These are phyloP conservation scores for Pichia sp. DNA, from an alignment of 1,139 yeast species.

Conservation along the genomic window DNA sequence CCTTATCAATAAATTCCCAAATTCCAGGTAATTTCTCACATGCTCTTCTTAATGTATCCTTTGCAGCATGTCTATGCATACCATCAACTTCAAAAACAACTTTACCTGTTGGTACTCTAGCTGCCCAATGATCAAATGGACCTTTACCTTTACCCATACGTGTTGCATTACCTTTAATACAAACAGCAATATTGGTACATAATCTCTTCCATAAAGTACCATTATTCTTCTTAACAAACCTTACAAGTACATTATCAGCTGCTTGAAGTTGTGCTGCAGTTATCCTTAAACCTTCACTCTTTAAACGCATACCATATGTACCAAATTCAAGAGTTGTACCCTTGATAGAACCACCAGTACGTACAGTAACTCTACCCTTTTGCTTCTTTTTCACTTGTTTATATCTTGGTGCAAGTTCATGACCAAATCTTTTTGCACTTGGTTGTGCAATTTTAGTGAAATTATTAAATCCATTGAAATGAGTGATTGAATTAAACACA, in stretches of 20 bases:
- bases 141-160: constrained; percentile 99
- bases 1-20: constrained; percentile 73
- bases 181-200: constrained; percentile 81
- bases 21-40: constrained; percentile 89
- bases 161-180: constrained; percentile 95
- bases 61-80: constrained; percentile 86
- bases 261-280: constrained; percentile 88
- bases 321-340: constrained; percentile 84
- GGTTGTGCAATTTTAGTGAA: constrained; percentile 2
- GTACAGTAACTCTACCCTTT: constrained; percentile 91
- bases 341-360: constrained; percentile 89
- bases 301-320: constrained; percentile 76
- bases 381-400: constrained; percentile 70
- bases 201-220: constrained; percentile 71
- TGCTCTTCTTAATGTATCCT: constrained; percentile 88
- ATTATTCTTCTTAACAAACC: constrained; percentile 69
- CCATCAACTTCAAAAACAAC: constrained; percentile 78
- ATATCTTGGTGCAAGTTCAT: constrained; percentile 84
- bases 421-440: constrained; percentile 50
- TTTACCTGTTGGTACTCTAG: constrained; percentile 92
- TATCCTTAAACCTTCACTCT: constrained; percentile 77
- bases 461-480: too few relatives aligned
- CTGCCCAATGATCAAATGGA: constrained; percentile 95
- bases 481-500: too few relatives aligned
- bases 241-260: constrained; percentile 79